Conservation (phyloP, 1,284 basidiomycete genomes). For the Ustilago trichophora region DNA sequence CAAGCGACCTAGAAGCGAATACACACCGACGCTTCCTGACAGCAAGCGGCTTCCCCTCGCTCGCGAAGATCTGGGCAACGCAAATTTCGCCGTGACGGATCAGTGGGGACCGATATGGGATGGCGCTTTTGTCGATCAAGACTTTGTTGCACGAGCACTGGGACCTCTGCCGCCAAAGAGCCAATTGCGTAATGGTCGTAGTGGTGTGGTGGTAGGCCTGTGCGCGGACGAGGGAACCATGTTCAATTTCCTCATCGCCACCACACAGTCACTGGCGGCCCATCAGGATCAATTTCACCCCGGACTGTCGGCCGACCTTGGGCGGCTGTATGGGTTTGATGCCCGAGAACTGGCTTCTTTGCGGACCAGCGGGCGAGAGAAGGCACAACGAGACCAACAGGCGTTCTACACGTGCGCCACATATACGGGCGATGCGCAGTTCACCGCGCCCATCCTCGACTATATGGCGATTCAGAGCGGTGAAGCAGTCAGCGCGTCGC, state of each 20-base stretch:
- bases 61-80: slow-evolving; percentile 14
- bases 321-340: slow-evolving; percentile 24
- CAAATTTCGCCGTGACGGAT: slow-evolving; percentile 16
- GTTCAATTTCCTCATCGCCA: slow-evolving; percentile 47
- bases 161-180: slow-evolving; percentile 14
- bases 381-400: slow-evolving; percentile 4
- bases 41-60: slow-evolving; percentile 7
- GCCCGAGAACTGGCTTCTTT: neutral
- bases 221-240: slow-evolving; percentile 51
- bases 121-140: slow-evolving; percentile 27
- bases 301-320: slow-evolving; percentile 18
- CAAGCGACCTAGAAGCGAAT: slow-evolving; percentile 39
- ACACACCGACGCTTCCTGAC: slow-evolving; percentile 11
- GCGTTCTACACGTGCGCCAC: slow-evolving; percentile 44
- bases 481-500: neutral
- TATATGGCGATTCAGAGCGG: slow-evolving; percentile 15
- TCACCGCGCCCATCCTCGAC: slow-evolving; percentile 42
- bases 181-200: slow-evolving; percentile 31
- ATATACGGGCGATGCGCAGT: slow-evolving; percentile 48
- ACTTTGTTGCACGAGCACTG: slow-evolving; percentile 17
- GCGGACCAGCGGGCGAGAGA: slow-evolving; percentile 10
- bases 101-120: slow-evolving; percentile 53
- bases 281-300: slow-evolving; percentile 27
- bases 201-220: slow-evolving; percentile 41
- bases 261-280: slow-evolving; percentile 17